Percentiles rank a stretch among this genome's conserved stretches.
Conservation (phyloP, 2,329 filamentous ascomycete species). For the Canariomyces notabilis region DNA sequence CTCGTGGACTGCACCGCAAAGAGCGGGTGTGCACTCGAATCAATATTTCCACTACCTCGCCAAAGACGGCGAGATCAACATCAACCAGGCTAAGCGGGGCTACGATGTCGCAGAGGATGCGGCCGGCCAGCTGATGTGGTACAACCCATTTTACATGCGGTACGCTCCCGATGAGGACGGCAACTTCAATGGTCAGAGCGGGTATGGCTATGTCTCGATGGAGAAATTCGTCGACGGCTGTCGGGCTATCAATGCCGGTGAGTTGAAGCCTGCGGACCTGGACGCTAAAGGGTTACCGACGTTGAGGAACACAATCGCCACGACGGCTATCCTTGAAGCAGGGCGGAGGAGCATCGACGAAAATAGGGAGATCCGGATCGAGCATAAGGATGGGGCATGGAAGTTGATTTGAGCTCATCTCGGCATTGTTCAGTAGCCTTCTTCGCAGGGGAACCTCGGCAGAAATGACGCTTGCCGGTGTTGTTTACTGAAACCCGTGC, state of each 20-base stretch:
- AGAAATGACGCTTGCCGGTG: no score
- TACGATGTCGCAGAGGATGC: constrained; percentile 90
- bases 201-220: constrained; percentile 90
- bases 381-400: constrained; percentile 62
- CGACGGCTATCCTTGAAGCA: constrained; percentile 85
- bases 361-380: constrained; percentile 69
- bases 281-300: constrained; percentile 80
- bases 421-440: neutral
- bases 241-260: constrained; percentile 69
- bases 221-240: constrained; percentile 95
- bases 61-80: constrained; percentile 74
- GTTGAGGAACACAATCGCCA: constrained; percentile 81
- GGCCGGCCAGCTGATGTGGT: constrained; percentile 68
- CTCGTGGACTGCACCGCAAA: constrained; percentile 89
- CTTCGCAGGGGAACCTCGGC: neutral
- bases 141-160: constrained; percentile 94
- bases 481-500: no score
- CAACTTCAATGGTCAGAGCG: constrained; percentile 85
- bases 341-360: constrained; percentile 82
- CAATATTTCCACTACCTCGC: constrained; percentile 97
- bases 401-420: constrained; percentile 46
- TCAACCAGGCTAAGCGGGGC: constrained; percentile 90
- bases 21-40: constrained; percentile 90
- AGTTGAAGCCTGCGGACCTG: constrained; percentile 66
- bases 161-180: constrained; percentile 93